Conservation (phyloP, 1,139 yeast species). For the Lizanozyma gosingica region DNA sequence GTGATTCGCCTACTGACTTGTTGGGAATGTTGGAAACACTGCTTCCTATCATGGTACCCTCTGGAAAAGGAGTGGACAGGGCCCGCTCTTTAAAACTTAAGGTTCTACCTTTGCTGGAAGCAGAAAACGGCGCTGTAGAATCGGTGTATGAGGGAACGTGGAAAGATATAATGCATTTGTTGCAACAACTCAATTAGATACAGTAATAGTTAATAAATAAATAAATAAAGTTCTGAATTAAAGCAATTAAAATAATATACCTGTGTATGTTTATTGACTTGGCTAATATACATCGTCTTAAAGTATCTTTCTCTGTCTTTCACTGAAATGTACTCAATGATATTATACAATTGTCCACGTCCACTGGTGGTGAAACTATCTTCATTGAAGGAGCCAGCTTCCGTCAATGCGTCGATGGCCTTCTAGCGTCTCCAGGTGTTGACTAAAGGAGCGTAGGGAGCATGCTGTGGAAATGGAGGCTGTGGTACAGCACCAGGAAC, state of each 20-base stretch:
- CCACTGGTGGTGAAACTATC: no score
- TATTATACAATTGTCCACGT: no score
- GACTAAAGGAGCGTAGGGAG: not conserved
- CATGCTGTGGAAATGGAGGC: not conserved
- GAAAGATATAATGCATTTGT: not conserved
- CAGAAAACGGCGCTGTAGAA: no score
- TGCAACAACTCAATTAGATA: not conserved
- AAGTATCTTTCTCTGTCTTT: no score
- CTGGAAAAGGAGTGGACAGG: not conserved
- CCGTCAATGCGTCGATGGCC: no score
- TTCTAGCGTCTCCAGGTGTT: not conserved
- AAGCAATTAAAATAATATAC: no score
- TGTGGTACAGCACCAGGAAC: not conserved
- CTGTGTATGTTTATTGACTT: no score
- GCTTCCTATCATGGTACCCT: not conserved
- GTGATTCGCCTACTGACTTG: conserved; percentile 62
- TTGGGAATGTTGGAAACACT: conserved; percentile 32
- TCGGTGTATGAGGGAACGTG: not conserved
- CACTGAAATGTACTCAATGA: no score
- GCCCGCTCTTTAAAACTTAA: not conserved
- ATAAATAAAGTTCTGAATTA: not conserved
- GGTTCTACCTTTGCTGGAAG: not conserved
- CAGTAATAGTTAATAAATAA: not conserved
- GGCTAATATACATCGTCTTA: no score
- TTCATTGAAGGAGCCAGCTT: not conserved